Evolutionary conservation across 78 protist genomes (phyloP).

Genomic region (Cyanophora paradoxa): DNA sequence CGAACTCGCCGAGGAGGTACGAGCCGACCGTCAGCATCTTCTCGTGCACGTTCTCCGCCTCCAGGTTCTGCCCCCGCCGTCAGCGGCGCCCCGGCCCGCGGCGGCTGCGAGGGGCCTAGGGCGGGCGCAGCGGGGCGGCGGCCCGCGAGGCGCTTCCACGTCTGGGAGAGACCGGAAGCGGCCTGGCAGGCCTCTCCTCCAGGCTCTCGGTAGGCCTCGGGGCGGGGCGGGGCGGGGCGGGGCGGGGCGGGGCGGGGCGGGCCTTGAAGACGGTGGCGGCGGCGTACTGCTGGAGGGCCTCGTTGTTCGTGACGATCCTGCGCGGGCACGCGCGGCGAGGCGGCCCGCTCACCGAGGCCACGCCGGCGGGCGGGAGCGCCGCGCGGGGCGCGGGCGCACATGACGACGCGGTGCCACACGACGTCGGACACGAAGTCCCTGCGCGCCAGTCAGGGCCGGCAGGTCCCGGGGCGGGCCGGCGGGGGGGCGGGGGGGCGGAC

Average conservation of each 20-base stretch:
- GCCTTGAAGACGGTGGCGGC: conserved; percentile 50
- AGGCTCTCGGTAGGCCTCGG: too few relatives aligned
- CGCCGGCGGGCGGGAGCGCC: not conserved
- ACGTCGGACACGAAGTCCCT: conserved; percentile 79
- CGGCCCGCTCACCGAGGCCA: not conserved
- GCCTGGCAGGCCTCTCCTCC: too few relatives aligned
- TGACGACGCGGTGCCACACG: conserved; percentile 92
- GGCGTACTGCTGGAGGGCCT: conserved; percentile 81
- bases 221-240: too few relatives aligned
- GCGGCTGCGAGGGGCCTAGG: not conserved
- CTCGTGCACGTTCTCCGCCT: conserved; percentile 61
- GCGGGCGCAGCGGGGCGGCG: not conserved
- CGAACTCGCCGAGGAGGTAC: conserved; percentile 93
- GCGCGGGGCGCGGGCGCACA: too few relatives aligned
- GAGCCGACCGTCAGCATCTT: conserved; percentile 70
- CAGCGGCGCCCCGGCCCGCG: not conserved
- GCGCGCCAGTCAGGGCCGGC: too few relatives aligned
- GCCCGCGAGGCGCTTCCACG: not conserved
- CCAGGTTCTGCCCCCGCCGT: conserved; percentile 24
- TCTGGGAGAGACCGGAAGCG: not conserved
- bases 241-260: too few relatives aligned
- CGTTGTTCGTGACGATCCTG: conserved; percentile 85
- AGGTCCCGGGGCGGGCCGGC: too few relatives aligned
- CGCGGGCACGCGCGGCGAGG: too few relatives aligned
- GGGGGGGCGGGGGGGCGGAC: too few relatives aligned